Evolutionary conservation across 2,329 filamentous ascomycete genomes (phyloP), one percentile per base, ranked within the genome.

Genomic region (Keithomyces neogunnii): DNA sequence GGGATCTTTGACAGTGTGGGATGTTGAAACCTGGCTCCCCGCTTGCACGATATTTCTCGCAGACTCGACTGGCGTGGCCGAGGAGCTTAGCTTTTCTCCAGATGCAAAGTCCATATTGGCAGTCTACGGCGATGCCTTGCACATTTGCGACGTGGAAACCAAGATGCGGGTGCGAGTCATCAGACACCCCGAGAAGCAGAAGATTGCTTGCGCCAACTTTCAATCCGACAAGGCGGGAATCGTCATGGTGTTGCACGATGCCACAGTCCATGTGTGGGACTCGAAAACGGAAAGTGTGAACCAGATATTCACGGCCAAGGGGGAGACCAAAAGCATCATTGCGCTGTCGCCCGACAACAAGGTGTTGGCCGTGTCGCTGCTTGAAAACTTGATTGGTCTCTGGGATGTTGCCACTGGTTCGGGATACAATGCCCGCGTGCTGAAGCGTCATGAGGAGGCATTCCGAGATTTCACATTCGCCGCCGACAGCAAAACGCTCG

Each of bases 401-500:
- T 54, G 52, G 50, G 50, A 54, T 28, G 45, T 54, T 35, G 50
- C 52, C 26, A 43, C 50, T 8, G 52, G 52, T 33, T 50, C 50
- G 29, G 52, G 52, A 19, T 46, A 54, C 43, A 54, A 39, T 45
- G 52, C 50, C 30, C 52, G 52, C 4, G 44, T 54, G 33, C 50
- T 54, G 38, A 54, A 52, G 42, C 38, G 52, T 10, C 47, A 54
- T 39, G 44, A 50, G 30, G 52, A 52, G 36, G 50, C 50, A 4
- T 54, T 54, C 10, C 44, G 52, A 13, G 52, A 54, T 26, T 54
- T 54, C 32, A 45, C 52, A n/a, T 54, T 54, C 19, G 50, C 52
- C 5, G 50, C 50, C 28, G 50, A 54, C 29, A 52, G 52, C n/a
- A 52, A 45, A 40, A 52, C 47, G 36, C 52, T 54, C 13, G 52